These are phyloP conservation scores for Pulveroboletus sp. DNA, from an alignment of 1,284 basidiomycete genomes.

Conservation along the genomic window DNA sequence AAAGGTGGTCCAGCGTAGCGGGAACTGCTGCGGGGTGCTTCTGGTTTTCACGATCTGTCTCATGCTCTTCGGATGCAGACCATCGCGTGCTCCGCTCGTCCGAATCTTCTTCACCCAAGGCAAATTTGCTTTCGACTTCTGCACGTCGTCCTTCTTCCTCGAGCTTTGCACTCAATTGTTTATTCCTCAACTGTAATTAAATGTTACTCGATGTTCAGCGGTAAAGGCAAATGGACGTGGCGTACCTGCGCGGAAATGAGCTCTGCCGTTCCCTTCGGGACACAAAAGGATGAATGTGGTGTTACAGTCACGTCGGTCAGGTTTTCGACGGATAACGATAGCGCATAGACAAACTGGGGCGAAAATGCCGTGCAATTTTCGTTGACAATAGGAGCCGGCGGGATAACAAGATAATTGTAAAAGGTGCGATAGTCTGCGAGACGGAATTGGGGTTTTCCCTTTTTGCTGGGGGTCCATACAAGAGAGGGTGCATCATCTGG, in stretches of 20 bases:
- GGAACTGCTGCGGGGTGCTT: no score
- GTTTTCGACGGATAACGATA: background rate
- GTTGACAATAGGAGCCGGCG: background rate
- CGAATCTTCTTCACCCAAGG: no score
- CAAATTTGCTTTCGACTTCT: no score
- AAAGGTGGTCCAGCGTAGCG: no score
- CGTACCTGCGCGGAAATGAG: background rate
- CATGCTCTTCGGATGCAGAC: no score
- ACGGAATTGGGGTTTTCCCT: background rate
- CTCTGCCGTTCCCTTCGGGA: background rate
- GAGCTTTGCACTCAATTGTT: no score
- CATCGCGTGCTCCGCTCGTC: no score
- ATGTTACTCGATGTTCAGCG: no score
- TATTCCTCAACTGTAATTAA: no score
- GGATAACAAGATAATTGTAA: background rate
- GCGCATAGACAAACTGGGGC: background rate
- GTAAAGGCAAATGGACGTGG: no score
- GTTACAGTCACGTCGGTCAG: background rate
- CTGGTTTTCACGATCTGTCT: no score
- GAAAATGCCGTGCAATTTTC: background rate
- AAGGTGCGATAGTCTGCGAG: background rate
- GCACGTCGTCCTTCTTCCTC: no score
- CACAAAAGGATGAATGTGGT: background rate
- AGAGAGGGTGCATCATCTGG: background rate
- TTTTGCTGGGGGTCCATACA: background rate